A percentile compares a stretch with the other conserved stretches of the same genome.
These are phyloP conservation scores for Globisporangium lucens DNA, from an alignment of 352 stramenopile species.

Conservation along the genomic window DNA sequence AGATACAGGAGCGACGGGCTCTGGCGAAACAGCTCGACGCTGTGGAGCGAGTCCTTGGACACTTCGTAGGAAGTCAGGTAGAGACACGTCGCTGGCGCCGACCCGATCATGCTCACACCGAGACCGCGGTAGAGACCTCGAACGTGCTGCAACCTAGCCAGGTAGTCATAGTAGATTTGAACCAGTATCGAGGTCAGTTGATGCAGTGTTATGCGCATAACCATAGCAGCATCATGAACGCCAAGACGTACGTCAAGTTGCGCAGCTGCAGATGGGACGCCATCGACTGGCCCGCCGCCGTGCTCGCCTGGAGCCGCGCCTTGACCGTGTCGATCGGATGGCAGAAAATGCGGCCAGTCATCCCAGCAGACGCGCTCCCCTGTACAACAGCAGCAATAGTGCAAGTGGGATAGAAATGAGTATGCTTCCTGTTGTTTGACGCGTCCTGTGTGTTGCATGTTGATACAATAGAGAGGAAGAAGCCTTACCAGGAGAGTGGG, in stretches of 20 bases:
- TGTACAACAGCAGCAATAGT: constrained; percentile 19
- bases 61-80: constrained; percentile 98
- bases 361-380: constrained; percentile 78
- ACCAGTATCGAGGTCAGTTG: background rate
- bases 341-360: constrained; percentile 85
- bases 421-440: background rate
- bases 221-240: background rate
- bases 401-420: background rate
- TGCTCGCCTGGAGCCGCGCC: constrained; percentile 70
- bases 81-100: constrained; percentile 93
- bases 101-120: constrained; percentile 92
- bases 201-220: background rate
- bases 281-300: constrained; percentile 32
- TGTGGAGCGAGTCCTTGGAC: constrained; percentile 56
- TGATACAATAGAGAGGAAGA: background rate
- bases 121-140: constrained; percentile 94
- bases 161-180: background rate
- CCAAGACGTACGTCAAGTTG: constrained; percentile 33
- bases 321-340: constrained; percentile 93
- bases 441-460: background rate
- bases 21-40: constrained; percentile 34
- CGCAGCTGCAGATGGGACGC: constrained; percentile 41
- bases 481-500: constrained; percentile 51
- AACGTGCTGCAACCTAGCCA: constrained; percentile 41
- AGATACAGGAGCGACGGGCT: constrained; percentile 68